Conservation (phyloP, 208 protist genomes). For the Acanthamoeba lenticulata region DNA sequence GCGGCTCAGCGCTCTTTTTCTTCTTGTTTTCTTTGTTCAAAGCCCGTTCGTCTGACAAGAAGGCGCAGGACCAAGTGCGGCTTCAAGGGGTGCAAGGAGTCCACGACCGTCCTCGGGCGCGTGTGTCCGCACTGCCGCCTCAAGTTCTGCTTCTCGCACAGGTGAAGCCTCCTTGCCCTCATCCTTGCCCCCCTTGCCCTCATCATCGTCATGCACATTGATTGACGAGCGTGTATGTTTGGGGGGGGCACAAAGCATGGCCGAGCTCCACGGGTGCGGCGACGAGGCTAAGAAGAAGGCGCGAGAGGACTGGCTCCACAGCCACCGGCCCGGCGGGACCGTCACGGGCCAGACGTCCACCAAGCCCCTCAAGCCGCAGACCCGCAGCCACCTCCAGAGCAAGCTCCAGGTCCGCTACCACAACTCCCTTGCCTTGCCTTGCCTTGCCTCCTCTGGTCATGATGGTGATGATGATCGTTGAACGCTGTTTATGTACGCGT, state of each 20-base stretch:
- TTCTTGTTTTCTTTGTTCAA: neutral
- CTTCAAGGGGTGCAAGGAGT: slow-evolving; percentile 14
- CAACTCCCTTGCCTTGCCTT: neutral
- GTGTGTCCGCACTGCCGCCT: slow-evolving; percentile 32
- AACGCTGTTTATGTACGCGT: neutral
- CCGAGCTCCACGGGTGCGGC: slow-evolving; percentile 54
- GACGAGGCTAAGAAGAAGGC: slow-evolving; percentile 58
- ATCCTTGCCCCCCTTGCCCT: neutral
- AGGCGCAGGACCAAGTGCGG: slow-evolving; percentile 48
- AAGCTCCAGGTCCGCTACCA: neutral
- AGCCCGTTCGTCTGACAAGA: neutral
- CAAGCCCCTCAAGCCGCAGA: slow-evolving; percentile 18
- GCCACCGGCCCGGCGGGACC: neutral
- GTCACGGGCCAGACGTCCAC: slow-evolving; percentile 25
- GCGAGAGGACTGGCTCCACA: slow-evolving; percentile 27
- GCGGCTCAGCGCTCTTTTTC: neutral
- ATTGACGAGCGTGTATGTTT: neutral
- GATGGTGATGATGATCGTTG: neutral
- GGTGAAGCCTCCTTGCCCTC: neutral
- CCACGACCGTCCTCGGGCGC: slow-evolving; percentile 21
- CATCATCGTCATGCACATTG: neutral
- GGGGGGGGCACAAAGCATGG: neutral
- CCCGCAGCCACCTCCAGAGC: slow-evolving; percentile 2
- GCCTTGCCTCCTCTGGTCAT: neutral
- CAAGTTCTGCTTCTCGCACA: slow-evolving; percentile 67